Base-by-base conservation (phyloP, 2,329 filamentous ascomycete genomes). In the Trichoderma guizhouense region DNA sequence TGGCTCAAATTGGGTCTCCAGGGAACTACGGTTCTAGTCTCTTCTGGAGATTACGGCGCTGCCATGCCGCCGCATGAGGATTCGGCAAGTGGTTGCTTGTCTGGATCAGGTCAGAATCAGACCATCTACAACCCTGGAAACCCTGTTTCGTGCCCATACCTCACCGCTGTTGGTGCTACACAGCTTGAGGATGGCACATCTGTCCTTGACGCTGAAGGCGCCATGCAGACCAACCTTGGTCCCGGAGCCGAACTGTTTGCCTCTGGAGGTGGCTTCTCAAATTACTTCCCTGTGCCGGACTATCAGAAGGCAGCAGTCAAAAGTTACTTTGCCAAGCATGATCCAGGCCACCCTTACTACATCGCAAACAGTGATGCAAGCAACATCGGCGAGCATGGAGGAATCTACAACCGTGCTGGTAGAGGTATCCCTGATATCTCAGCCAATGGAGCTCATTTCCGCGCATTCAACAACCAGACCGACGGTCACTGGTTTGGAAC, bases 141-240 rank as follows among this genome's bases (percentile, higher is more conserved):
- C 76, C 79, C 39, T 80, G 84, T 6, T 71, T 71, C 9, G 84
- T 86, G 75, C 83, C 73, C 86, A 82, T 7, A 84, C 75, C 79
- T 87, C 26, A 86, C 84, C 0, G 80, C 83, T 12, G 85, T 88
- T 2, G 86, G 86, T 34, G 85, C 85, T 14, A 87, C 86, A 0
- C 80, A 85, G 75, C 80, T 87, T 51, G 76, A 78, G 53, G 78
- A 79, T 68, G 80, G 80, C 15, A 81, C 80, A 7, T 81, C 73
- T 4, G 21, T 72, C 5, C 32, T 51, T n/a, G 73, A 73, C 26
- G 64, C 73, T 26, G 73, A 74, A 55, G 60, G 68, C 18, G 73
- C 73, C 26, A 71, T 72, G 68, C 72, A 73, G 43, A 68, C 62
- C 7, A 60, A 57, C 5, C 72, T 73, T 14, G 72, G 72, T 12